Percentiles rank a stretch among this genome's conserved stretches.
Conservation (phyloP, 2,329 filamentous ascomycete genomes). For the Helotiales sp. region DNA sequence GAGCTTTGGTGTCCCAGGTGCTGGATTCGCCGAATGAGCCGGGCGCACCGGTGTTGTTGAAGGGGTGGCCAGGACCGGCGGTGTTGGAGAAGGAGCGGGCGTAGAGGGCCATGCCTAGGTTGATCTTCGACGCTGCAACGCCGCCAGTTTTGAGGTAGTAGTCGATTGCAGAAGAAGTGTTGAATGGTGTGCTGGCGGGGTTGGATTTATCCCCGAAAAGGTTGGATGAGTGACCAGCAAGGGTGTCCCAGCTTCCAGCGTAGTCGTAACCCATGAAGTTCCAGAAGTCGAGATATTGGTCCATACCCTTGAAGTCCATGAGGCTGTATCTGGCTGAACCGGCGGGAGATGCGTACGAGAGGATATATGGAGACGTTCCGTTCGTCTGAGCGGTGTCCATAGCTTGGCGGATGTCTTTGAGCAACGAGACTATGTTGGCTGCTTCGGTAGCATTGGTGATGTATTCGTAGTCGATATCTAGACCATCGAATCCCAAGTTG, state of each 20-base stretch:
- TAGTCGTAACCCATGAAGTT: conserved; percentile 71
- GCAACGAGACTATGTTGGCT: conserved; percentile 45
- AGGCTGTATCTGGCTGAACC: conserved; percentile 52
- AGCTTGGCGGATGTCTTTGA: conserved; percentile 42
- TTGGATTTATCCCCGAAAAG: conserved; percentile 62
- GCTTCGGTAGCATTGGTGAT: conserved; percentile 21
- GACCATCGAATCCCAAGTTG: conserved; percentile 30
- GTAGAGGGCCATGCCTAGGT: conserved; percentile 81
- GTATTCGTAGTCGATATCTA: conserved; percentile 35
- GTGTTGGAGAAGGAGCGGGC: conserved; percentile 72
- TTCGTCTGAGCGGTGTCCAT: conserved; percentile 53
- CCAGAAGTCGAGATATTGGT: conserved; percentile 56
- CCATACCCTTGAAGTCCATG: conserved; percentile 53
- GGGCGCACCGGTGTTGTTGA: conserved; percentile 57
- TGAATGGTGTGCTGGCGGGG: conserved; percentile 69
- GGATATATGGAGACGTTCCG: conserved; percentile 55
- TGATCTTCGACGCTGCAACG: conserved; percentile 67
- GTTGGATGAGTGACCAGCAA: conserved; percentile 67
- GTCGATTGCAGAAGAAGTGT: conserved; percentile 65
- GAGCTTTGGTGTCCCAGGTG: conserved; percentile 79
- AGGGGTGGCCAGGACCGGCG: conserved; percentile 66
- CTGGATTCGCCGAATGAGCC: conserved; percentile 70
- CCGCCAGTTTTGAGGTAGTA: conserved; percentile 57
- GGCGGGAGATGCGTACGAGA: conserved; percentile 58
- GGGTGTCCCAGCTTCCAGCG: conserved; percentile 52